Percentiles rank a stretch among this genome's conserved stretches.
These are phyloP conservation scores for Aspergillus versicolor DNA, from an alignment of 2,329 filamentous ascomycete genomes.

Conservation along the genomic window DNA sequence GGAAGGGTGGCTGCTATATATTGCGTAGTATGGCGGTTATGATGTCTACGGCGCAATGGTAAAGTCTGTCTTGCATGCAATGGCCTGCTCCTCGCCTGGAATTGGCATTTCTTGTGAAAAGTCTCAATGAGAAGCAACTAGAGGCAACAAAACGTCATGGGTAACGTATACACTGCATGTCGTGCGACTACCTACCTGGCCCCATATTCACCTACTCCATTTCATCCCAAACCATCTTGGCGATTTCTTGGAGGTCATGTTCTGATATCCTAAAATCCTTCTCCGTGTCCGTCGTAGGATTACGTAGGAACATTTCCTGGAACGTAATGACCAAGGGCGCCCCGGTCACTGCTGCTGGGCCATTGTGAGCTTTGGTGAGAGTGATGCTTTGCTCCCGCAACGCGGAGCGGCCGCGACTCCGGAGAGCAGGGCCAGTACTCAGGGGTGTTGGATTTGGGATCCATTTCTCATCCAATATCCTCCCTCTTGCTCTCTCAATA, in stretches of 20 bases:
- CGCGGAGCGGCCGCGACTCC: neutral
- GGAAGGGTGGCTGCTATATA: too few relatives aligned
- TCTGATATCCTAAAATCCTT: neutral
- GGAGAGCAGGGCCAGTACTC: neutral
- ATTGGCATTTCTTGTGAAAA: too few relatives aligned
- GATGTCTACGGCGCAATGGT: too few relatives aligned
- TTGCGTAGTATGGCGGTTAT: too few relatives aligned
- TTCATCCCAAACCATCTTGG: neutral
- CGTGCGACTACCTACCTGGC: too few relatives aligned
- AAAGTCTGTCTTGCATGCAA: too few relatives aligned
- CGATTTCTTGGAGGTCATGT: neutral
- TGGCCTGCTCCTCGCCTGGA: too few relatives aligned
- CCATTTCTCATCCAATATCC: neutral
- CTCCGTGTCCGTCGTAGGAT: neutral
- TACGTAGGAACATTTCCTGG: conserved; percentile 2
- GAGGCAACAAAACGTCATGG: too few relatives aligned
- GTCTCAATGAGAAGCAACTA: too few relatives aligned
- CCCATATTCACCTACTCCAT: too few relatives aligned
- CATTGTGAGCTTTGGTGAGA: neutral
- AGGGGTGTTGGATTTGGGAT: neutral
- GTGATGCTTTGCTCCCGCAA: neutral
- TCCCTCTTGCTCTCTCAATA: neutral
- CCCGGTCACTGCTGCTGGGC: neutral
- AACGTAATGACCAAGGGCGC: neutral
- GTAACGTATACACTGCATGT: too few relatives aligned